Evolutionary conservation across 2,329 filamentous ascomycete species (phyloP), one percentile per base, ranked within the genome.

Genomic region (Talaromyces verruculosus): DNA sequence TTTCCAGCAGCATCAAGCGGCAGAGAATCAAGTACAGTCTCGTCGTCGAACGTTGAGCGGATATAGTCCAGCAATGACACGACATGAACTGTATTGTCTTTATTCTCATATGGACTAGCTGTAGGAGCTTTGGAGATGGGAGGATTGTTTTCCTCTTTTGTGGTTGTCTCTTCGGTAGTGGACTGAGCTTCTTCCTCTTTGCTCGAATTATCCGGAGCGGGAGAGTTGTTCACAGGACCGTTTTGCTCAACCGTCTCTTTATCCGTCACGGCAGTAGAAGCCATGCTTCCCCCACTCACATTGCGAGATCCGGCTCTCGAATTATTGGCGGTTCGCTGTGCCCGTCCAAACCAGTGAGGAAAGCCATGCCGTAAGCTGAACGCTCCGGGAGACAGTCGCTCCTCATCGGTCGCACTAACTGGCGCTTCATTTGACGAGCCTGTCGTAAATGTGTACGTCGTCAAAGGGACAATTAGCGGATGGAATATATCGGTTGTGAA

Each of bases 401-500:
- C 91, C 39, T 92, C 89, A 71, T 97, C 92, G 1, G 88, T 90
- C 8, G 92, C 91, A 75, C 91, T 94, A 68, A 93, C 89, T 0
- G 91, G 92, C 58, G 91, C 91, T 65, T 86, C 85, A 68, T 88
- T 89, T 68, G 91, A 87, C 41, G 90, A 87, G 65, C 90, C 89
- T 68, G 91, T 93, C 49, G 92, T 91, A 81, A 96, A 96, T 75
- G 92, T 95, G 79, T 97, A 96, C 3, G 92, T 97, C n/a, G 93
- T 97, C 68, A 96, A 84, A 43, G 95, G 93, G 7, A 93, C 93
- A 70, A 98, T 89, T 49, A 99, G 84, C 19, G 94, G 94, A 76
- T 99, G 94, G 77, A 98, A 99, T 71, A 98, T 90, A 76, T 98
- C 94, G 71, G 92, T 96, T 55, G 88, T 87, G 78, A 99, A 97